Evolutionary conservation across 495 filamentous ascomycete species (phyloP).

Genomic region (Aspergillus nanangensis): DNA sequence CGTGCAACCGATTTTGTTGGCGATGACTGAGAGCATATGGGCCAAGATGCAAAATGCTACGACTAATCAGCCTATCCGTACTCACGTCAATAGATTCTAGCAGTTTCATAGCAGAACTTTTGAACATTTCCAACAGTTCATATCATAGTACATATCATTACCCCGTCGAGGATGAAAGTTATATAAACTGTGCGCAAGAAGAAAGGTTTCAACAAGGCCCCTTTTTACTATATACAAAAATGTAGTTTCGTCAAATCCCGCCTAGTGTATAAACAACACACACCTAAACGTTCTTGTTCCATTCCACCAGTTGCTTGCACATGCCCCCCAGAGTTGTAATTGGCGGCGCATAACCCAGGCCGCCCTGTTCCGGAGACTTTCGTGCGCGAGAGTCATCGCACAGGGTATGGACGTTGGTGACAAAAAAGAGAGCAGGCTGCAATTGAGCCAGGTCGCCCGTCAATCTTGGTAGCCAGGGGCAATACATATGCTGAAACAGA

Average conservation of each 20-base stretch:
- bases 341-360: conserved; percentile 47
- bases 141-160: too few species aligned
- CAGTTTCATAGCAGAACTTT: too few species aligned
- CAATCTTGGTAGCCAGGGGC: conserved; percentile 39
- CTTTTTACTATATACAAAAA: too few species aligned
- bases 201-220: too few species aligned
- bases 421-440: conserved; percentile 49
- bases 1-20: too few species aligned
- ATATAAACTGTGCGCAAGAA: too few species aligned
- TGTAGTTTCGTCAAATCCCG: background rate
- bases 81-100: too few species aligned
- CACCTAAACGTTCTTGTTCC: conserved; percentile 13
- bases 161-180: too few species aligned
- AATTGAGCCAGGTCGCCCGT: conserved; percentile 42
- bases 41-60: too few species aligned
- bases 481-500: conserved; percentile 36
- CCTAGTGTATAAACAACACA: conserved; percentile 10
- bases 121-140: too few species aligned
- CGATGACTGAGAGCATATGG: too few species aligned
- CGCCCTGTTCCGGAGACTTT: conserved; percentile 38
- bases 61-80: too few species aligned
- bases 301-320: conserved; percentile 38
- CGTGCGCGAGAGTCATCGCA: conserved; percentile 42
- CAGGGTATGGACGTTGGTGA: conserved; percentile 45
- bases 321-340: conserved; percentile 52